Percentiles rank a stretch among this genome's conserved stretches.
Conservation (phyloP, 1,284 basidiomycete species). For the Malassezia equina region DNA sequence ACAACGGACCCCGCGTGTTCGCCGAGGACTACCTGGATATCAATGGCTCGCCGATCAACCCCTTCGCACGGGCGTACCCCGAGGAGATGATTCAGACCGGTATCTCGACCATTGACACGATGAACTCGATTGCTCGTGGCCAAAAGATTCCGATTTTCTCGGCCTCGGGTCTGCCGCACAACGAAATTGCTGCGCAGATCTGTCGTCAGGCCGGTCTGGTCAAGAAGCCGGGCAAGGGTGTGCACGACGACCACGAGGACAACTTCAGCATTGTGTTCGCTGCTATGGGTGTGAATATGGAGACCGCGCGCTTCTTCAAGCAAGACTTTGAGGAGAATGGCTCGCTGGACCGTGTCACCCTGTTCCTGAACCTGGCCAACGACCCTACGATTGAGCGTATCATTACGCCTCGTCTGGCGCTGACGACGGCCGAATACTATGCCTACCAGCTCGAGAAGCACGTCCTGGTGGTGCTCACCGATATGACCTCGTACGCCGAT, state of each 20-base stretch:
- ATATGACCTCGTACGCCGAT: slow-evolving; percentile 98
- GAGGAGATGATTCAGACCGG: slow-evolving; percentile 99
- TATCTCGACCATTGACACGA: slow-evolving; percentile 66
- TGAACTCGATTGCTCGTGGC: slow-evolving; percentile 94
- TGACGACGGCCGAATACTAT: slow-evolving; percentile 98
- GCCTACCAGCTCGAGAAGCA: slow-evolving; percentile 99
- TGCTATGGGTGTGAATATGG: slow-evolving; percentile 99
- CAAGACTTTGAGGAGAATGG: slow-evolving; percentile 99
- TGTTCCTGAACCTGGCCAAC: slow-evolving; percentile 98
- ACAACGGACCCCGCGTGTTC: slow-evolving; percentile 96
- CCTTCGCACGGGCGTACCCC: slow-evolving; percentile 96
- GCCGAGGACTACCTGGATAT: slow-evolving; percentile 99
- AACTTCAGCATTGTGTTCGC: slow-evolving; percentile 99
- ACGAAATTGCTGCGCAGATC: slow-evolving; percentile 99
- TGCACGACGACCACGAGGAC: slow-evolving; percentile 98
- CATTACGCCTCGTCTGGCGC: slow-evolving; percentile 92
- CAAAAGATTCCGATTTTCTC: slow-evolving; percentile 99
- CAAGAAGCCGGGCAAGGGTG: slow-evolving; percentile 63
- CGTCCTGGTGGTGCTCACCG: slow-evolving; percentile 94
- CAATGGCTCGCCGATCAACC: slow-evolving; percentile 98
- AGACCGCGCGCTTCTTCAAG: slow-evolving; percentile 99
- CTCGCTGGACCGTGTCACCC: slow-evolving; percentile 88
- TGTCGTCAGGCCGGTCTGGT: slow-evolving; percentile 98
- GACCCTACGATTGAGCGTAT: slow-evolving; percentile 96
- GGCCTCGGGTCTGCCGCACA: slow-evolving; percentile 95